These are phyloP conservation scores for Phycomyces nitens DNA, from an alignment of 192 early-diverging fungal species.

Conservation along the genomic window DNA sequence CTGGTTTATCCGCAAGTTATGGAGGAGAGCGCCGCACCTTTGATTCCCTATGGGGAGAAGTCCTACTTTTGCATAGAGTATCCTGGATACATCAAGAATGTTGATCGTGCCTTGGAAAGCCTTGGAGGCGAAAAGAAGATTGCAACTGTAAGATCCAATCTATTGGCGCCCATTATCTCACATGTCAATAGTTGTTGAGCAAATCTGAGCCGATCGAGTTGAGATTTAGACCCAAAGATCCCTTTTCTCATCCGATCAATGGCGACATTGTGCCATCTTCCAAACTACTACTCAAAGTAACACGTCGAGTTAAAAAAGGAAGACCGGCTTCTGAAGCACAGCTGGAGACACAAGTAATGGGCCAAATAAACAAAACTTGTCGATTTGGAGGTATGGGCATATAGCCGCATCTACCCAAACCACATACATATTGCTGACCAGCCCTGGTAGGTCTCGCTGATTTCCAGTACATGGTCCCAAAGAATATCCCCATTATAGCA, in stretches of 20 bases:
- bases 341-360: conserved; percentile 49
- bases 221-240: conserved; percentile 48
- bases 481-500: conserved; percentile 41
- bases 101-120: conserved; percentile 40
- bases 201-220: conserved; percentile 48
- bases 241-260: conserved; percentile 62
- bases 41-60: conserved; percentile 15
- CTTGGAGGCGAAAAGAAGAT: conserved; percentile 48
- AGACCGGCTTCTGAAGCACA: conserved; percentile 17
- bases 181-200: conserved; percentile 47
- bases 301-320: conserved; percentile 36
- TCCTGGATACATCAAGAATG: conserved; percentile 47
- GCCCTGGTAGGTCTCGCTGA: conserved; percentile 61
- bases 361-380: conserved; percentile 51
- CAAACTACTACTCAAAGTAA: conserved; percentile 61
- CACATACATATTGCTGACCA: no score
- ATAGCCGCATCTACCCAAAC: neutral
- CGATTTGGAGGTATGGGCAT: conserved; percentile 56
- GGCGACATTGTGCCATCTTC: conserved; percentile 55
- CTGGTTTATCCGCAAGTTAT: neutral
- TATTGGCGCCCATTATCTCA: no score
- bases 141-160: conserved; percentile 33
- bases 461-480: conserved; percentile 53
- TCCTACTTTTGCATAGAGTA: conserved; percentile 55
- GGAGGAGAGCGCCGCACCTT: conserved; percentile 1